phyloP scores from a whole-genome alignment of 2,329 filamentous ascomycete genomes.

The Harringtonia lauricola region DNA sequence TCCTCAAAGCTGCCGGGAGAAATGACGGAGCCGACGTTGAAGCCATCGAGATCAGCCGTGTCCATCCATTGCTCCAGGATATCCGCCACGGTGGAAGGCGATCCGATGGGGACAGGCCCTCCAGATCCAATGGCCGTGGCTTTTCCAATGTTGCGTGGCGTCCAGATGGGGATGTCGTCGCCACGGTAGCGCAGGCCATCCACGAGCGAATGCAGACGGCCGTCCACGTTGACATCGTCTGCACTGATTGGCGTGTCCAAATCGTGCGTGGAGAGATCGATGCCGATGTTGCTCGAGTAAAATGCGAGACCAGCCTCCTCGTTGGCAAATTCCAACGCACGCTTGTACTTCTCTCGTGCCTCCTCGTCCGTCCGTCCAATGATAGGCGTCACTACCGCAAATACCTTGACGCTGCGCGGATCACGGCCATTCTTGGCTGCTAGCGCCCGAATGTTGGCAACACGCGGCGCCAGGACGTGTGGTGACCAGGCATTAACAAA shows the following conservation, averaged over 20 bases:
- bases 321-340: constrained; percentile 9
- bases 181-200: background rate
- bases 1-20: constrained; percentile 10
- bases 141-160: constrained; percentile 7
- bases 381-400: constrained; percentile 11
- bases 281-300: constrained; percentile 7
- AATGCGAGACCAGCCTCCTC: constrained; percentile 12
- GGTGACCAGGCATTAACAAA: constrained; percentile 7
- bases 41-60: constrained; percentile 62
- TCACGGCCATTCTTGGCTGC: constrained; percentile 7
- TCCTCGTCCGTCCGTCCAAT: constrained; percentile 12
- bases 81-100: constrained; percentile 52
- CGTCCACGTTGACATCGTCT: constrained; percentile 25
- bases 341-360: constrained; percentile 13
- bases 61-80: constrained; percentile 54
- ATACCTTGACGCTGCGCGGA: constrained; percentile 11
- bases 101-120: constrained; percentile 40
- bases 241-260: constrained; percentile 17
- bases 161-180: constrained; percentile 2
- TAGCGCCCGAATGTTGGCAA: background rate
- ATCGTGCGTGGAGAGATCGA: constrained; percentile 19
- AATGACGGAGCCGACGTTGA: constrained; percentile 35
- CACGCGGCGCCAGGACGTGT: background rate
- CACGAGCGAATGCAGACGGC: constrained; percentile 18
- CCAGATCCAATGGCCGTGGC: constrained; percentile 10